phyloP scores from a whole-genome alignment of 108 stramenopile genomes.

The Skeletonema potamos region DNA sequence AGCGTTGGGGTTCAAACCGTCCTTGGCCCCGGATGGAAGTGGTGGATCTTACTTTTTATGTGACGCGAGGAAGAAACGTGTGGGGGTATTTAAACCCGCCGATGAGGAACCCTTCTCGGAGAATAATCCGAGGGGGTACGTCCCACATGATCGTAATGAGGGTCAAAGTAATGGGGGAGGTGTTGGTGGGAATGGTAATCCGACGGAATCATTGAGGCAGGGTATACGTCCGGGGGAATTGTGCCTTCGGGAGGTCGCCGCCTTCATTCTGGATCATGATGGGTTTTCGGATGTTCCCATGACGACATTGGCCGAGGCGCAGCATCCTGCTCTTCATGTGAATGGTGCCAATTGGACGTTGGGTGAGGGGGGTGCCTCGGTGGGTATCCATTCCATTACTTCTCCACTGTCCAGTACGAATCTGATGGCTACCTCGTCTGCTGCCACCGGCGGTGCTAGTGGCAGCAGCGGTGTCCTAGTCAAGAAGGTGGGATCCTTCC shows the following conservation, averaged over 20 bases:
- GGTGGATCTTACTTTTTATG: slow-evolving; percentile 97
- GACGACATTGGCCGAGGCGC: slow-evolving; percentile 94
- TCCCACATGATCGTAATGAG: slow-evolving; percentile 38
- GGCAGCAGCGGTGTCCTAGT: slow-evolving; percentile 4
- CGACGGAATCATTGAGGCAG: slow-evolving; percentile 60
- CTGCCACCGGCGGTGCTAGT: not conserved
- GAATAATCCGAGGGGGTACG: slow-evolving; percentile 94
- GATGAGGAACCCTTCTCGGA: slow-evolving; percentile 98
- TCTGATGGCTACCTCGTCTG: not conserved
- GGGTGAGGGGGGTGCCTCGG: slow-evolving; percentile 77
- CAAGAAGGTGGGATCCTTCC: slow-evolving; percentile 94
- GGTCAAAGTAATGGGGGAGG: slow-evolving; percentile 41
- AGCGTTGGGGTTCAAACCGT: slow-evolving; percentile 80
- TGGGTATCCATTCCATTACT: slow-evolving; percentile 76
- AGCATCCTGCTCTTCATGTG: slow-evolving; percentile 88
- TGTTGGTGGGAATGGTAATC: slow-evolving; percentile 3
- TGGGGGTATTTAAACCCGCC: slow-evolving; percentile 96
- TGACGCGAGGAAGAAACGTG: slow-evolving; percentile 75
- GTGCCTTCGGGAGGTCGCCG: slow-evolving; percentile 96
- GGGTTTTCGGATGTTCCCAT: slow-evolving; percentile 90
- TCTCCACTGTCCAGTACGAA: slow-evolving; percentile 5
- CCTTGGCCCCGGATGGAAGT: slow-evolving; percentile 91
- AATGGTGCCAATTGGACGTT: slow-evolving; percentile 70
- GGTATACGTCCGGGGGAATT: slow-evolving; percentile 95
- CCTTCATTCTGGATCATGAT: slow-evolving; percentile 91